Percentiles rank a stretch among this genome's conserved stretches.
phyloP scores from a whole-genome alignment of 345 rosid species.

The Crucihimalaya himalaica region DNA sequence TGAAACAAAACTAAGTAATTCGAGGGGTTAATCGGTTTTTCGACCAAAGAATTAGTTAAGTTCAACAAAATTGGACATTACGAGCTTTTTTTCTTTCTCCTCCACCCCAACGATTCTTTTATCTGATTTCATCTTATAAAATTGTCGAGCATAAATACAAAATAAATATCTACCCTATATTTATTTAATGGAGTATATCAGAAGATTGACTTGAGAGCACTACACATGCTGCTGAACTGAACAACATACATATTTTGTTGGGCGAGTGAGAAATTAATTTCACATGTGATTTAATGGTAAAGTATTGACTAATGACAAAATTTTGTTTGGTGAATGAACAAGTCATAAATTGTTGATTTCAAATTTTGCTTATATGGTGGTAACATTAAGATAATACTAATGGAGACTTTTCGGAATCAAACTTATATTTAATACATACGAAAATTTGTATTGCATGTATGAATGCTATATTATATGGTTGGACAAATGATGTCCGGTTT shows the following conservation, averaged over 20 bases:
- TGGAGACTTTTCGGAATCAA: no score
- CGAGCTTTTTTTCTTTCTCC: no score
- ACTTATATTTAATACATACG: background rate
- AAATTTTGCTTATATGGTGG: background rate
- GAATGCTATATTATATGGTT: no score
- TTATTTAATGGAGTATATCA: background rate
- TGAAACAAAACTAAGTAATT: no score
- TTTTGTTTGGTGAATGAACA: background rate
- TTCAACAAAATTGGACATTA: no score
- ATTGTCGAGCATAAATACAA: background rate
- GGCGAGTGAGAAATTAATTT: background rate
- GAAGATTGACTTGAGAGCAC: background rate
- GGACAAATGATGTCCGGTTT: no score
- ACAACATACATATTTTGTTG: constrained; percentile 1
- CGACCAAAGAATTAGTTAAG: no score
- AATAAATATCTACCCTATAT: background rate
- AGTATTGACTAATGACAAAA: background rate
- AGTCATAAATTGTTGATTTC: background rate
- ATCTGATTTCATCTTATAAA: background rate
- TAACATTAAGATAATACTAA: background rate
- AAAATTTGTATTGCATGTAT: no score
- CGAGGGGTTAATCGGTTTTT: no score
- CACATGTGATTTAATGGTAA: background rate
- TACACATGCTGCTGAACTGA: background rate
- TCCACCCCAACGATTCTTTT: background rate